These are phyloP conservation scores for Physcomitrellopsis africana DNA, from an alignment of 225 moss, liverwort and hornwort species.

Conservation along the genomic window DNA sequence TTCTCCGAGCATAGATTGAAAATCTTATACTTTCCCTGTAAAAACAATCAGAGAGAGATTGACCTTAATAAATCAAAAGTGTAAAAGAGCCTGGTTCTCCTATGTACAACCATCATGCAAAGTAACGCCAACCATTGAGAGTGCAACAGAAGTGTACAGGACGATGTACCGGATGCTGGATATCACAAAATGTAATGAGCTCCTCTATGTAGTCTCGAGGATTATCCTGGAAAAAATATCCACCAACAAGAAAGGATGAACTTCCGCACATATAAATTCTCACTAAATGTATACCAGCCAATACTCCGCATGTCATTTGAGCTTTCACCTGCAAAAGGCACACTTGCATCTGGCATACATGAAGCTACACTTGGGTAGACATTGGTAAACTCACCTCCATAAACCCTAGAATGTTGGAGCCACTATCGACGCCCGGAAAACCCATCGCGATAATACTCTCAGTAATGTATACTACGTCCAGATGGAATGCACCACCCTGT, in stretches of 20 bases:
- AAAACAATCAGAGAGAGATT: slow-evolving; percentile 22
- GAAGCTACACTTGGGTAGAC: neutral
- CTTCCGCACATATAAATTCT: neutral
- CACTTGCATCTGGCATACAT: neutral
- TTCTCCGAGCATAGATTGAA: slow-evolving; percentile 95
- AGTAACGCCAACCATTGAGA: neutral
- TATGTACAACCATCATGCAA: neutral
- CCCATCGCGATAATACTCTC: slow-evolving; percentile 94
- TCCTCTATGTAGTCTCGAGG: slow-evolving; percentile 88
- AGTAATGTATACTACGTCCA: slow-evolving; percentile 91
- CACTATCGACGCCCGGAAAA: slow-evolving; percentile 69
- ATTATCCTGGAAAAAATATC: slow-evolving; percentile 49
- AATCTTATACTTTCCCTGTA: slow-evolving; percentile 84
- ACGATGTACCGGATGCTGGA: slow-evolving; percentile 77
- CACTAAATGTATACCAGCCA: neutral
- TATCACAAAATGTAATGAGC: slow-evolving; percentile 84
- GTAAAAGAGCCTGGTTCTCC: neutral
- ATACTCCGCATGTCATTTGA: neutral
- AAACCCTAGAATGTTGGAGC: slow-evolving; percentile 70
- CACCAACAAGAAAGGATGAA: slow-evolving; percentile 17
- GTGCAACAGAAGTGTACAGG: neutral
- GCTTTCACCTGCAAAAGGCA: neutral
- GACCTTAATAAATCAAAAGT: neutral
- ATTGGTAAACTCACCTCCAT: slow-evolving; percentile 64
- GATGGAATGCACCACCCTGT: slow-evolving; percentile 86